Percentiles rank a stretch among this genome's conserved stretches.
These are phyloP conservation scores for Ganoderma sp. DNA, from an alignment of 1,284 basidiomycete species.

Conservation along the genomic window DNA sequence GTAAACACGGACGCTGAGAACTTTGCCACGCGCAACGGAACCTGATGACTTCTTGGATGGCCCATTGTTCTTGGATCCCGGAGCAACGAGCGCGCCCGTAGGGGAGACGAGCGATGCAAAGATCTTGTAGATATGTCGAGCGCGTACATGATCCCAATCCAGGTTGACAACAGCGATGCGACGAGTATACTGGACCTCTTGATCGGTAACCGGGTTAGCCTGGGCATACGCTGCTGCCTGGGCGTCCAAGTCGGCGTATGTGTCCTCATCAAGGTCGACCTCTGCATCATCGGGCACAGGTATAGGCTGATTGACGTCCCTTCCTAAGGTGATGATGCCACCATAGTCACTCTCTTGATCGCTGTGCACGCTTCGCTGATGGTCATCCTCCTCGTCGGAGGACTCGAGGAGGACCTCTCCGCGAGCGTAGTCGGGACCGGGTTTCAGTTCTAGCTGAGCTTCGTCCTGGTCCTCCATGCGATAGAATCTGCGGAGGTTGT, in stretches of 20 bases:
- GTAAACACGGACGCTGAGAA: conserved; percentile 84
- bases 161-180: conserved; percentile 94
- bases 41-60: conserved; percentile 36
- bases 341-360: conserved; percentile 58
- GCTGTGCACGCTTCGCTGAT: conserved; percentile 43
- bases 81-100: conserved; percentile 48
- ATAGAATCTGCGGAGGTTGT: conserved; percentile 86
- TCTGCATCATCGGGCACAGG: conserved; percentile 58
- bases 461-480: conserved; percentile 63
- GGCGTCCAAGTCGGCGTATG: conserved; percentile 73
- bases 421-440: conserved; percentile 84
- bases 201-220: conserved; percentile 46
- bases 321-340: conserved; percentile 58
- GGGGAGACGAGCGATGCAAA: conserved; percentile 87
- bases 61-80: conserved; percentile 36
- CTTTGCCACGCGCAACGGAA: conserved; percentile 58
- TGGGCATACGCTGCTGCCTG: conserved; percentile 71
- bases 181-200: conserved; percentile 58
- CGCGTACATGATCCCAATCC: conserved; percentile 97
- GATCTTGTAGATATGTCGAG: conserved; percentile 91
- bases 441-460: conserved; percentile 43
- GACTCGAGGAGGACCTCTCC: conserved; percentile 87
- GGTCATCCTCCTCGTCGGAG: conserved; percentile 79
- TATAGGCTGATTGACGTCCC: conserved; percentile 48
- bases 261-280: conserved; percentile 81